Evolutionary conservation across 805 yeast genomes (phyloP).

Genomic region (Blastobotrys americana): DNA sequence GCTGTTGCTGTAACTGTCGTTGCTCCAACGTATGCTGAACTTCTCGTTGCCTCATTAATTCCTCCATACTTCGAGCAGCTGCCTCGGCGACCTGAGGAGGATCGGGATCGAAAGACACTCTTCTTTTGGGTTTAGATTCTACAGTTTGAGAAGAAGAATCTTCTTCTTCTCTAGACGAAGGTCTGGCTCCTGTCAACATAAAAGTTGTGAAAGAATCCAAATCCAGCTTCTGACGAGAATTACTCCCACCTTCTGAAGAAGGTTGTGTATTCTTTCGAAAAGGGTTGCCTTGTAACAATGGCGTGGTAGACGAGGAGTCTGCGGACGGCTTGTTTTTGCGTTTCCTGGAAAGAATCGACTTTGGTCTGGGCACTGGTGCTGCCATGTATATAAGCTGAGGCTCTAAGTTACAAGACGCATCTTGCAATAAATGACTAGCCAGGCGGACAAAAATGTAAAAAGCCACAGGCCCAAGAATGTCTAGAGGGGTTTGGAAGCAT

Average conservation of each 20-base stretch:
- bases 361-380: constrained; percentile 73
- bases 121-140: constrained; percentile 23
- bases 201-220: constrained; percentile 81
- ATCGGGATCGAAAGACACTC: constrained; percentile 30
- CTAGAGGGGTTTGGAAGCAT: constrained; percentile 31
- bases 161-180: constrained; percentile 23
- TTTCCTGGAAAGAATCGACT: constrained; percentile 61
- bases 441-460: constrained; percentile 82
- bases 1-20: constrained; percentile 7
- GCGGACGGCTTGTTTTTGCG: constrained; percentile 26
- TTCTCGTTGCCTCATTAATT: constrained; percentile 29
- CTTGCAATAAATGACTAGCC: constrained; percentile 52
- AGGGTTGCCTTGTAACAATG: constrained; percentile 20
- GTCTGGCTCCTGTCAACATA: constrained; percentile 72
- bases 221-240: constrained; percentile 45
- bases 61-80: constrained; percentile 33
- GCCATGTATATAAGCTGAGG: constrained; percentile 32
- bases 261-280: constrained; percentile 13
- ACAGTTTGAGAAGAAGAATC: constrained; percentile 10
- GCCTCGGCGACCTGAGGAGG: constrained; percentile 37
- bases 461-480: constrained; percentile 74
- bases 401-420: constrained; percentile 35
- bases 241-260: constrained; percentile 2
- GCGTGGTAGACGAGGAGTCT: neutral
- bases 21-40: constrained; percentile 5